Evolutionary conservation across 164 flowering plant genomes (phyloP).

Genomic region (Berberis thunbergii): DNA sequence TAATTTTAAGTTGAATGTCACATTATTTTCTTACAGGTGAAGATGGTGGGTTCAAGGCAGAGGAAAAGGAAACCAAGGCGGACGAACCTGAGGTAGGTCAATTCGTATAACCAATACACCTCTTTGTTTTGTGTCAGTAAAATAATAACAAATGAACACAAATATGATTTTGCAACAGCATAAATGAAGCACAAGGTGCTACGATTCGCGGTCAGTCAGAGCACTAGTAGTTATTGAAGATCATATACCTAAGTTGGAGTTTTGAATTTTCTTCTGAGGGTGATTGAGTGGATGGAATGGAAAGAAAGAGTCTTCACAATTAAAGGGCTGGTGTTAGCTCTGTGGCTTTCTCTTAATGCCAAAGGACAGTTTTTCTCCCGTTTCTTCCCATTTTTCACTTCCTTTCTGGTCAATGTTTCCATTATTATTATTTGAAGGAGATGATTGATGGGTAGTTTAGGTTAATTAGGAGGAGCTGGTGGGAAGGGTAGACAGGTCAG

Average conservation of each 20-base stretch:
- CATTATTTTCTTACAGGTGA: constrained; percentile 28
- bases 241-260: background rate
- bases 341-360: too few species aligned
- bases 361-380: too few species aligned
- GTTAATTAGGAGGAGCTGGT: too few species aligned
- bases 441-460: too few species aligned
- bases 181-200: background rate
- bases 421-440: too few species aligned
- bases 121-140: background rate
- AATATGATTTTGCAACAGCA: background rate
- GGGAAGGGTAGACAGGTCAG: too few species aligned
- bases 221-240: background rate
- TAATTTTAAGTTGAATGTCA: background rate
- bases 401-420: too few species aligned
- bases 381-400: too few species aligned
- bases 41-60: constrained; percentile 36
- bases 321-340: background rate
- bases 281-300: background rate
- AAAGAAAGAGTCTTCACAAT: background rate
- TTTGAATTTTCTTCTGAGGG: background rate
- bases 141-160: background rate
- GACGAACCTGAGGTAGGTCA: constrained; percentile 33
- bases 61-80: constrained; percentile 46
- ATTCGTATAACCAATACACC: background rate
- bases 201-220: background rate